Base-by-base conservation (phyloP, 1,139 yeast genomes). In the Candida glucosophila region DNA sequence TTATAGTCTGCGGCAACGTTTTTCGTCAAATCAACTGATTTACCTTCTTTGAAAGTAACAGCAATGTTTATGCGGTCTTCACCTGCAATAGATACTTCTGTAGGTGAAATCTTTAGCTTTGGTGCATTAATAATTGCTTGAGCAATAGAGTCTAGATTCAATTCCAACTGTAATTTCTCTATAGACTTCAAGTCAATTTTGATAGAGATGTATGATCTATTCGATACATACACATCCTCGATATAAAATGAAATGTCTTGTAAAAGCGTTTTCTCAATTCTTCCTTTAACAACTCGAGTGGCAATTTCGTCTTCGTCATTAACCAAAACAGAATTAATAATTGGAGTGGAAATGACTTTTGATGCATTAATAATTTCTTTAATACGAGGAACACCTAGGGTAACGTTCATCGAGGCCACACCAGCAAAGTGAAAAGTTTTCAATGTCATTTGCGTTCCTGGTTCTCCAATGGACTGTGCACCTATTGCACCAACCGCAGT, bases 371-470 rank as follows among this genome's bases (percentile, higher is more conserved):
- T 90, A 50, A 90, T 90, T 66, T 90, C 99, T 58, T 90, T 90
- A 49, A 90, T 90, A 70, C 98, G 95, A 20, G 98, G 98, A 24
- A 90, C 98, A 73, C 98, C 98, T 41, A 90, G 71, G 0, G 98
- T 90, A 40, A 90, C 95, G 62, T 90, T 90, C 98, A 90, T 90
- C 25, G 95, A 82, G 17, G 98, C 98, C 32, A 90, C 98, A 67
- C 98, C 98, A 44, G 98, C 98, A 67, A 90, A 90, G 65, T 90
- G 98, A 83, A 90, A 90, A 47, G 98, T 90, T 58, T 90, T 90
- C 57, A 90, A 69, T 6, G 98, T 90, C 98, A 90, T 90, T 57
- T 90, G 98, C 1, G 98, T 90, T 56, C 98, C 98, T 7, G 98
- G 98, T 49, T 90, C 98, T 59, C 98, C 98, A 61, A 90, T 90